Evolutionary conservation across 495 filamentous ascomycete species (phyloP).

Genomic region (Gamarada debralockiae): DNA sequence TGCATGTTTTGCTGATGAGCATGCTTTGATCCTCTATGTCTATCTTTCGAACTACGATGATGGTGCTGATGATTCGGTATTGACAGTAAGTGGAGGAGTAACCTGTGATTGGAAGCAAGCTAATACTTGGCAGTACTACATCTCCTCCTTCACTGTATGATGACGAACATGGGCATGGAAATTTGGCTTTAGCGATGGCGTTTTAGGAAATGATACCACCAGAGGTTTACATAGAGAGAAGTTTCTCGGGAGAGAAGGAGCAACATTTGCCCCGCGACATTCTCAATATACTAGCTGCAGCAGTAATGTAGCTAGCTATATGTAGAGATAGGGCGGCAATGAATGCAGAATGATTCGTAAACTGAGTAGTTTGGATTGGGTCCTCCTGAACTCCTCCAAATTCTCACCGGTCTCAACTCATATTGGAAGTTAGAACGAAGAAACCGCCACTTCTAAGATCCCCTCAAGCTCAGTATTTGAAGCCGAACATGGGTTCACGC

Average conservation of each 20-base stretch:
- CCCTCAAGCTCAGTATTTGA: no score
- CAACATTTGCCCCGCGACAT: neutral
- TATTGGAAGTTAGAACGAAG: no score
- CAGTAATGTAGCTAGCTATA: neutral
- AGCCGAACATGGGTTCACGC: no score
- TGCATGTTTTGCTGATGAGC: slow-evolving; percentile 77
- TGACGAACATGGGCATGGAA: neutral
- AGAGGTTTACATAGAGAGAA: neutral
- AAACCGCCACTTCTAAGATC: no score
- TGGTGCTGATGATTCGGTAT: slow-evolving; percentile 64
- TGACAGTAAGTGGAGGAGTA: slow-evolving; percentile 57
- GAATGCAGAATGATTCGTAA: no score
- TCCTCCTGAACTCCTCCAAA: no score
- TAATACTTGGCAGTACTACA: slow-evolving; percentile 26
- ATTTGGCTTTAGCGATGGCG: slow-evolving; percentile 18
- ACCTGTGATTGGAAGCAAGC: neutral
- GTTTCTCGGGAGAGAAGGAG: neutral
- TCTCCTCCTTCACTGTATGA: slow-evolving; percentile 27
- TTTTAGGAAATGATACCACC: slow-evolving; percentile 15
- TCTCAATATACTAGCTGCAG: neutral
- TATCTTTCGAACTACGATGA: slow-evolving; percentile 71
- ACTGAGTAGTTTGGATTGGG: no score
- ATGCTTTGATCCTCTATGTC: slow-evolving; percentile 87
- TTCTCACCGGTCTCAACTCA: no score
- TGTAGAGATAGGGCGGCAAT: neutral